Evolutionary conservation across 768 basidiomycete species (phyloP), one percentile per base, ranked within the genome.

Genomic region (Dictyophora rubrovolvata): DNA sequence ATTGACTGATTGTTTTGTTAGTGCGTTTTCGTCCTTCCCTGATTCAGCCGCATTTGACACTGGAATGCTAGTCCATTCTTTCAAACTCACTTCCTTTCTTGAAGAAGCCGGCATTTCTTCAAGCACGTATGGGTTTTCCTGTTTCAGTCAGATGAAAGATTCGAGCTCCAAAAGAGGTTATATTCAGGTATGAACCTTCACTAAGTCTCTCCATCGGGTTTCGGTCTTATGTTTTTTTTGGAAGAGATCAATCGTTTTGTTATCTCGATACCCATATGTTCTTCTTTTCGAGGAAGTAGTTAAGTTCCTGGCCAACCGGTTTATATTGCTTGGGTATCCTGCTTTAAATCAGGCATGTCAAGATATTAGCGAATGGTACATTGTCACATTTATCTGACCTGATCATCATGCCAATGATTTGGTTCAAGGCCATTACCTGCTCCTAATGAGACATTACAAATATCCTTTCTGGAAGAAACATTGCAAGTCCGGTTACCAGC

Each of bases 21-120:
- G 93, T 57, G 89, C 93, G 1, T 97, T 97, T 69, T 89, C 88
- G 7, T 84, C 91, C 0, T 93, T 97, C 66, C 93, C 93, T 0
- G 93, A 97, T 67, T 92, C 92, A 0, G 72, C 84, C 1, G 84
- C 89, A 57, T 91, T 91, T 59, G 84, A 89, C 50, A 85, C 94
- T 67, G 92, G 92, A 6, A 83, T 84, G 0, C 84, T 89, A 66
- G 77, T 79, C 1, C 92, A 95, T 69, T 92, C 89, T 0, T 95
- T 95, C 73, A 64, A 56, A 60, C 59, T 60, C 68, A 37, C 53
- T 50, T 20, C 36, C 58, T 56, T 65, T 59, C 68, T 22, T 53
- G 48, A 65, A 71, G 74, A 60, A 56, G 64, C 77, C 42, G 3
- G 64, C 65, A 0, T 69, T 85, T 84, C 5, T 89, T 83, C 65